Base-by-base conservation (phyloP, 257 asterid species). In the Jasminum sambac region DNA sequence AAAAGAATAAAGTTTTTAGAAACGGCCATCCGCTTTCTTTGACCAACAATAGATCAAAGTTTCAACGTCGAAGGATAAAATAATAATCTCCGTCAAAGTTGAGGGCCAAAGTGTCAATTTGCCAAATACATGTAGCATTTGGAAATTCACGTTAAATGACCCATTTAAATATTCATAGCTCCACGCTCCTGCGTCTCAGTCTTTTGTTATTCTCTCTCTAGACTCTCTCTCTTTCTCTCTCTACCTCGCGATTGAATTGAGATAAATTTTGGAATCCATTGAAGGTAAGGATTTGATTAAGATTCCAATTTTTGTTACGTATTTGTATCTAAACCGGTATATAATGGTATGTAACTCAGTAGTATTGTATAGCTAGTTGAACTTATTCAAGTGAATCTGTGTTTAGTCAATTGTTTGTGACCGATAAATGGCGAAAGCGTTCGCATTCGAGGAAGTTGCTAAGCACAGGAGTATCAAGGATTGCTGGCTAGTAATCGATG, bases 401-500 rank as follows among this genome's bases (percentile, higher is more conserved):
- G 62, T 23, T 21, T 14, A 23, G 62, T 23, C 34, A 55, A 55
- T 55, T 19, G 14, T 30, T 55, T 55, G 62, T 11, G n/a, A 60
- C 41, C 73, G 68, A 13, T 57, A 50, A 52, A 90, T 90, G 98
- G 87, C 83, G 68, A 87, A 85, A 71, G 23, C 80, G 66, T 79
- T 67, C 81, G 2, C 55, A 52, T 92, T 85, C 71, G 95, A 88
- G 70, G 98, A 92, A 52, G 97, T 90, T 69, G 77, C 78, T 41
- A 84, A 87, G 86, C 98, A 92, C 76, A 87, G 83, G 85, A 74
- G 76, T 82, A 83, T 76, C 16, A 85, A 90, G 78, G 98, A 92
- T 80, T 92, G 98, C 66, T 92, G 98, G 98, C 85, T 92, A 16
- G 69, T 92, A 57, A 87, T 92, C 43, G 61, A 71, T 23, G 98